phyloP scores from a whole-genome alignment of 257 asterid species.

The Solanum rostratum region DNA sequence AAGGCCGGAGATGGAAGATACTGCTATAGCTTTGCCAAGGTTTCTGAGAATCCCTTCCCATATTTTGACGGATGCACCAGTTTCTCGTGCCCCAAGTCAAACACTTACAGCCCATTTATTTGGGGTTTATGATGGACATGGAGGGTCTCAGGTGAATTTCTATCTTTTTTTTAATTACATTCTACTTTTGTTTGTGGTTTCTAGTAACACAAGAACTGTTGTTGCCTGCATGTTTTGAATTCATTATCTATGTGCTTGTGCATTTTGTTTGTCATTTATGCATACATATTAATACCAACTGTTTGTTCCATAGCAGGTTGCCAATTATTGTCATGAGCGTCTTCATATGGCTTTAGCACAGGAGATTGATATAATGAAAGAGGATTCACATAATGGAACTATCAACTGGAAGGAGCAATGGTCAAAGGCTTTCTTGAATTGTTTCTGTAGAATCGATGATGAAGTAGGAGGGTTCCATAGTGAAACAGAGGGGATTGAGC shows the following conservation, averaged over 20 bases:
- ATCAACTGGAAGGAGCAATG: slow-evolving; percentile 44
- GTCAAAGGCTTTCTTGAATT: slow-evolving; percentile 43
- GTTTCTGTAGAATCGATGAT: slow-evolving; percentile 64
- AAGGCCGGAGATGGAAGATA: slow-evolving; percentile 85
- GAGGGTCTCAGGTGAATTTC: slow-evolving; percentile 63
- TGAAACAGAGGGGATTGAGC: slow-evolving; percentile 3
- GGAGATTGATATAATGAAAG: slow-evolving; percentile 39
- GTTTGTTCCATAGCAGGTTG: slow-evolving; percentile 37
- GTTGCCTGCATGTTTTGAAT: not conserved
- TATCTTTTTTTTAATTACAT: not conserved
- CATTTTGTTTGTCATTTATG: not conserved
- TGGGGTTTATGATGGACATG: slow-evolving; percentile 95
- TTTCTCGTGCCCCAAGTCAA: slow-evolving; percentile 19
- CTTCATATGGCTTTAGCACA: slow-evolving; percentile 58
- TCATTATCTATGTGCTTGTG: not conserved
- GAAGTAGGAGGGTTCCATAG: slow-evolving; percentile 56
- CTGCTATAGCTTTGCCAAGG: slow-evolving; percentile 46
- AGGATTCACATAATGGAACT: slow-evolving; percentile 8
- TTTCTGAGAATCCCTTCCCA: slow-evolving; percentile 42
- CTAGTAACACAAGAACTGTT: not conserved
- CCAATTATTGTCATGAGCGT: slow-evolving; percentile 61
- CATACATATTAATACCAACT: not conserved
- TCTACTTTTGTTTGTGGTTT: not conserved
- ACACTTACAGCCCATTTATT: slow-evolving; percentile 45
- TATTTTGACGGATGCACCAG: slow-evolving; percentile 38